Evolutionary conservation across 331 rosid genomes (phyloP), one percentile per base, ranked within the genome.

Genomic region (Stylosanthes scabra): DNA sequence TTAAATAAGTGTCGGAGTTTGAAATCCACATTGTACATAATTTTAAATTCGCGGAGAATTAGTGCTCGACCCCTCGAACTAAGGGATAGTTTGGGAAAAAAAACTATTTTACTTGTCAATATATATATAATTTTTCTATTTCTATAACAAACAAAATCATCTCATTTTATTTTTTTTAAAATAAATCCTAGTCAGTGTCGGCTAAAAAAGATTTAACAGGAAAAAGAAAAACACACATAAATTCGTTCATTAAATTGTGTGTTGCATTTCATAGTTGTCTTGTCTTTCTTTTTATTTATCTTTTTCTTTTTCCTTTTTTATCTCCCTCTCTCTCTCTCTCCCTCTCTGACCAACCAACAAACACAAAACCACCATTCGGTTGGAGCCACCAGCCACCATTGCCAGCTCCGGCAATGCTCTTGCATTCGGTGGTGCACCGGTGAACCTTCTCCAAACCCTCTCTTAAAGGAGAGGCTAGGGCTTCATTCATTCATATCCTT

Each of bases 321-420:
- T 20, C 25, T 20, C 25, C 25, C 13, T 56, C 14, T 10, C 39
- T 27, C 40, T 56, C 29, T 2, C n/a, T 6, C n/a, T 27, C 37
- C 20, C 15, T 57, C 14, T 57, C 28, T 70, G 0, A 7, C 46
- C 10, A 6, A 6, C 46, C 46, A 42, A 7, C 46, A 9, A 42
- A 7, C 66, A 34, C 28, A 2, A 7, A 5, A 13, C 6, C 39
- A 8, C 42, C 60, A 49, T 44, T 70, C 50, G 71, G 71, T 74
- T 68, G 76, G 81, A 54, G 84, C 70, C 75, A 20, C 77, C 63
- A 54, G 84, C 70, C 75, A 20, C 77, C 63, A 5, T 16, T 66
- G 27, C 28, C 6, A 42, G 83, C 78, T 79, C 88, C 71, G 79
- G 75, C 80, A 29, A 85, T 75, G 86, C 29, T 11, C 5, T 67